phyloP scores from a whole-genome alignment of 2,329 filamentous ascomycete genomes.

The Aspergillus sp. region DNA sequence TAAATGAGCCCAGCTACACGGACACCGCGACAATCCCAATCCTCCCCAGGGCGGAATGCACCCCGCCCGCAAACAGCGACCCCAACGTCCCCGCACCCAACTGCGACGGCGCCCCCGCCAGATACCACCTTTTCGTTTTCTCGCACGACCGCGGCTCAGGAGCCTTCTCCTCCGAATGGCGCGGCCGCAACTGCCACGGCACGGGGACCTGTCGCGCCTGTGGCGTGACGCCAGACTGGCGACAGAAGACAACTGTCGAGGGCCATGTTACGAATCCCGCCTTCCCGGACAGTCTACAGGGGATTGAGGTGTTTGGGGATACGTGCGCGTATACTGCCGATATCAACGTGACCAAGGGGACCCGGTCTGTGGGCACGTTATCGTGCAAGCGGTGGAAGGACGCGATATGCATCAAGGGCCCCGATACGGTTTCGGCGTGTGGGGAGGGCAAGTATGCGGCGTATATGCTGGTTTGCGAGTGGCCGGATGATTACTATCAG shows the following conservation, averaged over 20 bases:
- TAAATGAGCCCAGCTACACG: too few relatives aligned
- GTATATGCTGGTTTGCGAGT: not conserved
- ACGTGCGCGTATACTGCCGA: not conserved
- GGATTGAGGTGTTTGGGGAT: not conserved
- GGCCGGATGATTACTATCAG: not conserved
- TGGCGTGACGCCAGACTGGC: too few relatives aligned
- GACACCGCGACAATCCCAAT: too few relatives aligned
- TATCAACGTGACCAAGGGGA: not conserved
- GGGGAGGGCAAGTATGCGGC: not conserved
- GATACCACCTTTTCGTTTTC: too few relatives aligned
- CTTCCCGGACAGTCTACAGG: not conserved
- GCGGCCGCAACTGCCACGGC: too few relatives aligned
- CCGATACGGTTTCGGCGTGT: not conserved
- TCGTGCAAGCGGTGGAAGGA: not conserved
- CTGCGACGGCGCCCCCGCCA: too few relatives aligned
- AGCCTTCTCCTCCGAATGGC: too few relatives aligned
- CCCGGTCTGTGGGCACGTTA: not conserved
- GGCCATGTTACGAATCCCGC: not conserved
- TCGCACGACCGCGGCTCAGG: too few relatives aligned
- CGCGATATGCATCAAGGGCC: not conserved
- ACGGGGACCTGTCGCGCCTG: too few relatives aligned
- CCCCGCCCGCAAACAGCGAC: too few relatives aligned
- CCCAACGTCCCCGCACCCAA: too few relatives aligned
- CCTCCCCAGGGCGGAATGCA: too few relatives aligned
- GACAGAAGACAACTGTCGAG: not conserved